These are phyloP conservation scores for Begonia peltatifolia DNA, from an alignment of 306 rosid species.

Conservation along the genomic window DNA sequence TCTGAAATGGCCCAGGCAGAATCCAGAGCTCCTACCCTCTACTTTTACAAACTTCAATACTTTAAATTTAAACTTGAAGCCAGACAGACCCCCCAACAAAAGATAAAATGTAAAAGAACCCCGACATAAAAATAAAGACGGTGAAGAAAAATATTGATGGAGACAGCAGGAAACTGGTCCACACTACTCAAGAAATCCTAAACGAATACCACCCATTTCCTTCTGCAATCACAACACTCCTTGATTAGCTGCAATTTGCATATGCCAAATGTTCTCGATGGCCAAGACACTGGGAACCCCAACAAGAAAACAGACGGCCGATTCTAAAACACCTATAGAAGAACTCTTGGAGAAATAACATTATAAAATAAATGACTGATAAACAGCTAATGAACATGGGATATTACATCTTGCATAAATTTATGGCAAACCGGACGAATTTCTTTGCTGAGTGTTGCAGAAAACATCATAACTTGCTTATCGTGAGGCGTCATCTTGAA, in stretches of 20 bases:
- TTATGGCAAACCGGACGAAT: slow-evolving; percentile 99
- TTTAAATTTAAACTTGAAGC: no score
- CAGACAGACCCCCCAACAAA: no score
- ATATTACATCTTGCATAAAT: slow-evolving; percentile 99
- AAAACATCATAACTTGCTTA: slow-evolving; percentile 99
- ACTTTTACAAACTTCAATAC: background rate
- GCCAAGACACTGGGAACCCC: background rate
- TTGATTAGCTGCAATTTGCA: no score
- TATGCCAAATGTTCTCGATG: no score
- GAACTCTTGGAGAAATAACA: slow-evolving; percentile 38
- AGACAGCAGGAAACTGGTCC: no score
- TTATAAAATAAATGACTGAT: slow-evolving; percentile 32
- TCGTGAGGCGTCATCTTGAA: slow-evolving; percentile 99
- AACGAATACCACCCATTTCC: no score
- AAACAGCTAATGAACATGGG: slow-evolving; percentile 75
- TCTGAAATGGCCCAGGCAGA: slow-evolving; percentile 10
- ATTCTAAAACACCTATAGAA: slow-evolving; percentile 18
- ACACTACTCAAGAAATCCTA: no score
- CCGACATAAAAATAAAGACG: no score
- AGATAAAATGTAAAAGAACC: no score
- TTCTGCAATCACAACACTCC: no score
- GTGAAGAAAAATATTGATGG: no score
- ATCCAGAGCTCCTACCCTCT: slow-evolving; percentile 6
- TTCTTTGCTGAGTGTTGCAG: slow-evolving; percentile 99
- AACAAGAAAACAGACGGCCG: background rate